phyloP scores from a whole-genome alignment of 371 early-diverging fungal genomes.

The Syncephalastrum monosporum region DNA sequence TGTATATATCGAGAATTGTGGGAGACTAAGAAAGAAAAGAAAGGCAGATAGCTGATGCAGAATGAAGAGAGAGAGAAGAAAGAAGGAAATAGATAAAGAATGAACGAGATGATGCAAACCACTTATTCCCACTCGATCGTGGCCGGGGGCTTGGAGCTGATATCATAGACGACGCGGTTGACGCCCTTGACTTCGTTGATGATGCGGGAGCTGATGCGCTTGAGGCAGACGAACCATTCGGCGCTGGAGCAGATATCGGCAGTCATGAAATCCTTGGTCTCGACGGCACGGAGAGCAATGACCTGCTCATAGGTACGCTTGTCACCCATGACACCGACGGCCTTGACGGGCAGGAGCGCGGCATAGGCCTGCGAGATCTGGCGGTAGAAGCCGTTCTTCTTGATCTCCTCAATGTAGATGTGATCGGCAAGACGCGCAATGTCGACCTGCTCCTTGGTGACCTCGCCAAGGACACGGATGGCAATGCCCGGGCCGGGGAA shows the following conservation, averaged over 20 bases:
- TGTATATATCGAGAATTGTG: too few species aligned
- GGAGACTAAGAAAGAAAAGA: too few species aligned
- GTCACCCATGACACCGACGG: conserved; percentile 99
- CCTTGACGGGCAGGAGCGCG: conserved; percentile 90
- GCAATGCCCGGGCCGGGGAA: conserved; percentile 99
- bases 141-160: conserved; percentile 93
- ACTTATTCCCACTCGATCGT: conserved; percentile 93
- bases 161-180: conserved; percentile 96
- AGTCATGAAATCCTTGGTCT: conserved; percentile 97
- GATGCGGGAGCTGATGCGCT: conserved; percentile 90
- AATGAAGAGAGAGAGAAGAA: too few species aligned
- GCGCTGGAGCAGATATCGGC: conserved; percentile 85
- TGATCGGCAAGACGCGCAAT: conserved; percentile 94
- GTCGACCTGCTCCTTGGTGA: conserved; percentile 86
- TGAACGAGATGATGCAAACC: too few species aligned
- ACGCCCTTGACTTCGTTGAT: conserved; percentile 98
- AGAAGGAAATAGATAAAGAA: too few species aligned
- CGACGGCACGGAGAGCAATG: conserved; percentile 95
- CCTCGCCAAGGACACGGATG: conserved; percentile 95
- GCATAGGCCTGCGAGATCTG: conserved; percentile 97
- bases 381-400: conserved; percentile 93
- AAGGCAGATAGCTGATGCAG: too few species aligned
- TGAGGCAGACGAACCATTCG: conserved; percentile 64
- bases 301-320: conserved; percentile 98
- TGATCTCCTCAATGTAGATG: conserved; percentile 98